Percentiles rank a stretch among this genome's conserved stretches.
phyloP scores from a whole-genome alignment of 805 yeast species.

The Candida caryicola region DNA sequence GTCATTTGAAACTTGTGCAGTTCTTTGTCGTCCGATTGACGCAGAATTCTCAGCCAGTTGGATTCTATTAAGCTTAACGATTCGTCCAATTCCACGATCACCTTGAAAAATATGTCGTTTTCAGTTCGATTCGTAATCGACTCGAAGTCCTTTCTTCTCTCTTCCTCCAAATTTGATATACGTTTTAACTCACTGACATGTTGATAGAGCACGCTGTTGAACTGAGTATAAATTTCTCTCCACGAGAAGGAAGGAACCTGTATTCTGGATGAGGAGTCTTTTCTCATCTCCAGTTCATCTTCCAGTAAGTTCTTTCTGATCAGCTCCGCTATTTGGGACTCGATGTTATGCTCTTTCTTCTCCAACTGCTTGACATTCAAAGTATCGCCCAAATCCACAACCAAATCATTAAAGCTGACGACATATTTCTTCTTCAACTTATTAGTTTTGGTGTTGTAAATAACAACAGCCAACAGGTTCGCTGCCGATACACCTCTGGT shows the following conservation, averaged over 20 bases:
- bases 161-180: constrained; percentile 5
- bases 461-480: constrained; percentile 32
- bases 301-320: background rate
- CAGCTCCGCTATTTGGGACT: background rate
- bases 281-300: background rate
- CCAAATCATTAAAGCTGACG: constrained; percentile 30
- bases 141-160: constrained; percentile 2
- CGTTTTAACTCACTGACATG: constrained; percentile 33
- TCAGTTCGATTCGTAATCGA: background rate
- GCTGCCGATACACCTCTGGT: constrained; percentile 11
- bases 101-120: constrained; percentile 20
- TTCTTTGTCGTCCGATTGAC: background rate
- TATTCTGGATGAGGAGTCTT: constrained; percentile 13
- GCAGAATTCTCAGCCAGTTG: constrained; percentile 6
- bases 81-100: constrained; percentile 25
- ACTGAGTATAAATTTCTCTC: constrained; percentile 32
- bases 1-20: background rate
- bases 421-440: constrained; percentile 40
- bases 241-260: constrained; percentile 27
- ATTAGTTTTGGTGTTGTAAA: constrained; percentile 30
- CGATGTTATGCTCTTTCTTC: background rate
- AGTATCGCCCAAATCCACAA: constrained; percentile 18
- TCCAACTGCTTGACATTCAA: background rate
- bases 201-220: constrained; percentile 26
- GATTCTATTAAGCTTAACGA: constrained; percentile 13